Evolutionary conservation across 208 protist genomes (phyloP).

Genomic region (Novymonas esmeraldas): DNA sequence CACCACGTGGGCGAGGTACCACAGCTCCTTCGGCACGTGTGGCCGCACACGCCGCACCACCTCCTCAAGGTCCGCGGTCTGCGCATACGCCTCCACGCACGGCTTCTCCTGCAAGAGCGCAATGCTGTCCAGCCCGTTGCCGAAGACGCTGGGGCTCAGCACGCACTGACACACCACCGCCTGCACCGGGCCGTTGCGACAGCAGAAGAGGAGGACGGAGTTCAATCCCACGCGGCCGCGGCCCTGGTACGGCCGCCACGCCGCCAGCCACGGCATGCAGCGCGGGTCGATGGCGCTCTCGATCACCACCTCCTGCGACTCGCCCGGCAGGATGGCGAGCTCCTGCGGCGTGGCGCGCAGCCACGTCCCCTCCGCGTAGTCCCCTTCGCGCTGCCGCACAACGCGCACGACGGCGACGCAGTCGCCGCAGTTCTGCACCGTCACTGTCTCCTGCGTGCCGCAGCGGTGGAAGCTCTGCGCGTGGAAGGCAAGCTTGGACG

Average conservation of each 20-base stretch:
- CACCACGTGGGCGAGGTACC: constrained; percentile 74
- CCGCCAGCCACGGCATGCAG: constrained; percentile 65
- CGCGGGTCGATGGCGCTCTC: constrained; percentile 62
- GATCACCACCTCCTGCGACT: constrained; percentile 62
- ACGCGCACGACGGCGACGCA: constrained; percentile 67
- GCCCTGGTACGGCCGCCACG: constrained; percentile 72
- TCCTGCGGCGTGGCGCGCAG: constrained; percentile 67
- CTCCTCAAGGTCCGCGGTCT: constrained; percentile 37
- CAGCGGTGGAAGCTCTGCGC: constrained; percentile 59
- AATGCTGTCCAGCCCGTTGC: constrained; percentile 81
- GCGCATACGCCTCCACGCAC: constrained; percentile 67
- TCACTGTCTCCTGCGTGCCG: constrained; percentile 38
- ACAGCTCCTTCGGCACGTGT: constrained; percentile 90
- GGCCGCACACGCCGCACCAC: constrained; percentile 44
- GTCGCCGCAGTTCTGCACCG: constrained; percentile 71
- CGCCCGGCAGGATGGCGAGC: constrained; percentile 68
- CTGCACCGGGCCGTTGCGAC: constrained; percentile 57
- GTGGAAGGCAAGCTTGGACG: constrained; percentile 62
- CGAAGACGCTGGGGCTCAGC: constrained; percentile 78
- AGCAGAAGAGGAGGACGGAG: constrained; percentile 62
- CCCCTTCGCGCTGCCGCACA: constrained; percentile 51
- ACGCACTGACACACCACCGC: constrained; percentile 65
- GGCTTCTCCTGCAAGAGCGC: constrained; percentile 50
- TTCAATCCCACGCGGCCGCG: constrained; percentile 41
- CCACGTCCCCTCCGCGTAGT: constrained; percentile 64